phyloP scores from a whole-genome alignment of 2,329 filamentous ascomycete species.

The Aspergillus sp. region DNA sequence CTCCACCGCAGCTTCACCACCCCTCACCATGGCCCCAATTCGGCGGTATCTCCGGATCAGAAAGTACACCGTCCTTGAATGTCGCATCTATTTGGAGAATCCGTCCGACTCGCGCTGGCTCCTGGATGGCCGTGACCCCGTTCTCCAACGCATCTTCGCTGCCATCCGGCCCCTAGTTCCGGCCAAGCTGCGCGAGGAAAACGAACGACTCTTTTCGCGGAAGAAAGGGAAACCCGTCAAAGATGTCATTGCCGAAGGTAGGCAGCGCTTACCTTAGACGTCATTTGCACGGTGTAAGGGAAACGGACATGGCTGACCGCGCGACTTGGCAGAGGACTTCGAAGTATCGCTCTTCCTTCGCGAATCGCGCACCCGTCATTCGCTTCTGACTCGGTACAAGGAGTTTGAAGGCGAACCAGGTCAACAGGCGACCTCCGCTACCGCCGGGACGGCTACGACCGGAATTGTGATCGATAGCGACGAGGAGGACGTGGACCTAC shows the following conservation, averaged over 20 bases:
- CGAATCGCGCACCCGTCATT: conserved; percentile 79
- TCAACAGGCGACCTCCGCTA: conserved; percentile 21
- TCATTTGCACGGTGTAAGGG: background rate
- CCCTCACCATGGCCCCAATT: conserved; percentile 72
- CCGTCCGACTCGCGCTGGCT: conserved; percentile 79
- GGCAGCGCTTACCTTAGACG: background rate
- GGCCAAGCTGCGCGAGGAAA: conserved; percentile 88
- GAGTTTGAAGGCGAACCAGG: conserved; percentile 57
- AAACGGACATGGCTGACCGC: conserved; percentile 2
- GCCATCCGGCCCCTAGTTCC: conserved; percentile 81
- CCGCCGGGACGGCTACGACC: conserved; percentile 27
- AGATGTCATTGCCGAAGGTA: conserved; percentile 80
- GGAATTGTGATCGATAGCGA: conserved; percentile 58
- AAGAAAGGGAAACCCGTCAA: conserved; percentile 80
- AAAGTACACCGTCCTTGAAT: conserved; percentile 92
- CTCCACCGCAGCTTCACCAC: background rate
- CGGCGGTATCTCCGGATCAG: conserved; percentile 88
- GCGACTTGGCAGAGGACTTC: conserved; percentile 70
- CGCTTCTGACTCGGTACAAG: conserved; percentile 82
- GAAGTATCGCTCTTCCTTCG: conserved; percentile 93
- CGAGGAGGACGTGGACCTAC: conserved; percentile 52
- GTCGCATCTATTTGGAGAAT: conserved; percentile 91
- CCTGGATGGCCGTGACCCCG: conserved; percentile 72
- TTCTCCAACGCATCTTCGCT: conserved; percentile 79
- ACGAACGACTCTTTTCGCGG: conserved; percentile 58